Conservation (phyloP, 2,329 filamentous ascomycete species). For the Shiraia sp. region DNA sequence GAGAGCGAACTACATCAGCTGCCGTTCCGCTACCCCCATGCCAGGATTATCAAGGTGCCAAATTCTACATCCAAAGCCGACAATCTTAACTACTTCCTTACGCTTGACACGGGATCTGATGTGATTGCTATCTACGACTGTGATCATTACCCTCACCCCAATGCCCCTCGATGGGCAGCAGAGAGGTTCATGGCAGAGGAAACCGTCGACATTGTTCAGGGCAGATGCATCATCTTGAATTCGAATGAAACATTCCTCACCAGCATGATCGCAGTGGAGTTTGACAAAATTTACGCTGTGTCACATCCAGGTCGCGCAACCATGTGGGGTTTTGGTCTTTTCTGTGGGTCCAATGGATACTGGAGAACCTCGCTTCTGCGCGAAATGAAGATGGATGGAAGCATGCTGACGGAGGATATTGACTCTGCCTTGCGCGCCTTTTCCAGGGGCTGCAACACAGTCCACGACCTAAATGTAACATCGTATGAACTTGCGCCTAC, state of each 20-base stretch:
- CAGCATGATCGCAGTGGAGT: slow-evolving; percentile 51
- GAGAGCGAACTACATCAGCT: slow-evolving; percentile 46
- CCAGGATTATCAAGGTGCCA: slow-evolving; percentile 50
- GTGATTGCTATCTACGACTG: slow-evolving; percentile 52
- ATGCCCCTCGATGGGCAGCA: slow-evolving; percentile 51
- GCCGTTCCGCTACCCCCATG: slow-evolving; percentile 38
- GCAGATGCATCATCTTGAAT: slow-evolving; percentile 53
- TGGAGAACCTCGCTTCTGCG: slow-evolving; percentile 48
- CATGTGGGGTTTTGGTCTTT: slow-evolving; percentile 51
- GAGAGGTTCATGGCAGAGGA: slow-evolving; percentile 47
- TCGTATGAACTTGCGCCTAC: slow-evolving; percentile 53
- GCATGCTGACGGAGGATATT: slow-evolving; percentile 54
- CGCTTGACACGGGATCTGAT: slow-evolving; percentile 46
- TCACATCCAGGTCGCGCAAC: slow-evolving; percentile 51
- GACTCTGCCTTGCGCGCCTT: slow-evolving; percentile 51
- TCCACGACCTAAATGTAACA: slow-evolving; percentile 51
- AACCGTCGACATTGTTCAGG: slow-evolving; percentile 51
- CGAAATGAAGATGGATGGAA: slow-evolving; percentile 49
- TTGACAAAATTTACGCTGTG: slow-evolving; percentile 55
- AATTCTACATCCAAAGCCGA: slow-evolving; percentile 52
- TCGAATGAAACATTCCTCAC: slow-evolving; percentile 47
- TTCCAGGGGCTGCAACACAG: slow-evolving; percentile 43
- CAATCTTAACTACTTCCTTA: slow-evolving; percentile 53
- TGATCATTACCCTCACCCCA: slow-evolving; percentile 52
- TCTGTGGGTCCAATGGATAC: slow-evolving; percentile 50